Evolutionary conservation across 306 rosid species (phyloP), one percentile per base, ranked within the genome.

Genomic region (Cyamopsis tetragonoloba): DNA sequence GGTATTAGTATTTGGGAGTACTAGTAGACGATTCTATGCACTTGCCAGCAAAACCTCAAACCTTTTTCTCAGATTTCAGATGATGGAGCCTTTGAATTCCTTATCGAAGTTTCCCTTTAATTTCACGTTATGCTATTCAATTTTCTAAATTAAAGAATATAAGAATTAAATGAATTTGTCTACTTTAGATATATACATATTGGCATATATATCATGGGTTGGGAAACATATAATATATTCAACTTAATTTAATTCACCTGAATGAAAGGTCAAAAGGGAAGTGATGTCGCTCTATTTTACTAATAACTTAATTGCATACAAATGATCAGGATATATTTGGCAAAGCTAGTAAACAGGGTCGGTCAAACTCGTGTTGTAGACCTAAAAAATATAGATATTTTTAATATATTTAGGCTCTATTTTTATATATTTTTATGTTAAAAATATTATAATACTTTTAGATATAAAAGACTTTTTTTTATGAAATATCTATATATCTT

Each of bases 1-100:
- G 34, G 26, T 43, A n/a, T 77, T 60, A 55, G 72, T n/a, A n/a
- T 77, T 59, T 72, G 74, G 47, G 55, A 42, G 60, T 42, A 44
- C 23, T 57, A 30, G 49, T 38, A 8, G 78, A 71, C 65, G 64
- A 47, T 46, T 50, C 57, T 22, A 41, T 65, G 58, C 59, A 58
- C 47, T 56, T 75, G 47, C 56, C 62, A 23, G 14, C 56, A 63
- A 75, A 51, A 19, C 66, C 35, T 71, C 69, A 17, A n/a, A 54
- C 63, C 57, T 37, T 37, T 22, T 38, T 37, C 53, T 55, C 59
- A 35, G 66, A 68, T 44, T 55, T 44, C 37, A 50, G 39, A 71
- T 37, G 32, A 59, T 27, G 27, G 47, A 4, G 22, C 19, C 65
- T 53, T 73, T 73, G 56, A 68, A 69, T 69, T 70, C 34, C 22